Conservation (phyloP, 192 early-diverging fungal genomes). For the Chytriomyces sp. region DNA sequence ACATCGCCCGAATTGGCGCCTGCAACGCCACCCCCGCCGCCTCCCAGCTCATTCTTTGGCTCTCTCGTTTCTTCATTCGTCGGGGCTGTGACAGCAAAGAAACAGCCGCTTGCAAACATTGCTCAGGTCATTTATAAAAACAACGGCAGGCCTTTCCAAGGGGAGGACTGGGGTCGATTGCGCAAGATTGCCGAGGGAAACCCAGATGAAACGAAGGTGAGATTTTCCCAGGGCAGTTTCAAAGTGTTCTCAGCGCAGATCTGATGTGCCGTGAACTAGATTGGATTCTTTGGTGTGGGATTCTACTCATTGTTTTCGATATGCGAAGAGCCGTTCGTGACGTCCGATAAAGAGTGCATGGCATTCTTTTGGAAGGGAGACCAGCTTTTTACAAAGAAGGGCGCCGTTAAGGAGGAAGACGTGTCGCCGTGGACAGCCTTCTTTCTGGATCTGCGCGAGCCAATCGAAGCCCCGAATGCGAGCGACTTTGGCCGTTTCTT, state of each 20-base stretch:
- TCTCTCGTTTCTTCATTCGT: constrained; percentile 28
- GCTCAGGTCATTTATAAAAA: constrained; percentile 72
- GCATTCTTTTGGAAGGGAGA: constrained; percentile 86
- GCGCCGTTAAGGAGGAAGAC: constrained; percentile 50
- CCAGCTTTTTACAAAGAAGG: constrained; percentile 82
- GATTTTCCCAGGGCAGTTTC: too few relatives aligned
- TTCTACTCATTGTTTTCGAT: constrained; percentile 90
- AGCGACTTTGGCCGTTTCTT: constrained; percentile 71
- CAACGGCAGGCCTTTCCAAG: constrained; percentile 80
- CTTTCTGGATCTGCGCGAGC: constrained; percentile 74
- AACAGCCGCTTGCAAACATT: constrained; percentile 11
- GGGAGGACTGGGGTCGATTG: constrained; percentile 82
- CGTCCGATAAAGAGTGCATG: constrained; percentile 78
- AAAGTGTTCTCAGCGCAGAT: too few relatives aligned
- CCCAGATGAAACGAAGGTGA: constrained; percentile 73
- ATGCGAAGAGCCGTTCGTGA: constrained; percentile 86
- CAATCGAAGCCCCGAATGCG: constrained; percentile 70
- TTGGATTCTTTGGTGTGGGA: constrained; percentile 81
- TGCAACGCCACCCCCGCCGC: constrained; percentile 14
- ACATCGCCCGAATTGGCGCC: constrained; percentile 10
- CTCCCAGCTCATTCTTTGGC: constrained; percentile 19
- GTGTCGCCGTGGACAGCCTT: constrained; percentile 73
- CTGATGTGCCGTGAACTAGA: constrained; percentile 20
- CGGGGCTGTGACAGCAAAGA: constrained; percentile 51
- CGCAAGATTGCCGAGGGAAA: constrained; percentile 91